Percentiles rank a stretch among this genome's conserved stretches.
Evolutionary conservation across 805 yeast genomes (phyloP).

Genomic region (Cyberlindnera xishuangbannaensis): DNA sequence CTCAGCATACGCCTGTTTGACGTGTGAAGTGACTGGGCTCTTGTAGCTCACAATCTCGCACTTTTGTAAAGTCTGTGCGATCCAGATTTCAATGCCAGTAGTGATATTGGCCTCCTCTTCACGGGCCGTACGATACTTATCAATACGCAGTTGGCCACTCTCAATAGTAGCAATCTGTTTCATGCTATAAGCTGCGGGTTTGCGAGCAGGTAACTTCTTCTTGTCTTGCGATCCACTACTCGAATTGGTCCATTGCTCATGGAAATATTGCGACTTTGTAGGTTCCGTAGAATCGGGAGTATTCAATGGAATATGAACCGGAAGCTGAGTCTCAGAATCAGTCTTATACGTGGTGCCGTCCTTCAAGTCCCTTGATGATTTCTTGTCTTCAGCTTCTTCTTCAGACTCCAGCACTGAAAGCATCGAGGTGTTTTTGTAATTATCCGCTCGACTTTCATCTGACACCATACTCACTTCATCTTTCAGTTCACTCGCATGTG

Average conservation of each 20-base stretch:
- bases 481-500: no score
- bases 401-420: slow-evolving; percentile 8
- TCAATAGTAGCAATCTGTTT: slow-evolving; percentile 34
- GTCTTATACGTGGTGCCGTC: slow-evolving; percentile 22
- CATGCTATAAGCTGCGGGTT: slow-evolving; percentile 29
- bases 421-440: slow-evolving; percentile 12
- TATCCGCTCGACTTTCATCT: not conserved
- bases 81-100: slow-evolving; percentile 56
- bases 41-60: slow-evolving; percentile 25
- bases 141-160: slow-evolving; percentile 37
- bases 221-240: not conserved
- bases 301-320: slow-evolving; percentile 22
- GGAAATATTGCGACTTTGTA: slow-evolving; percentile 7
- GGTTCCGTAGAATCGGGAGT: slow-evolving; percentile 10
- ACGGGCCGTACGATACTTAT: slow-evolving; percentile 37
- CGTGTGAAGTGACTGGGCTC: slow-evolving; percentile 33
- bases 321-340: slow-evolving; percentile 17
- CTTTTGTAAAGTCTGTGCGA: slow-evolving; percentile 30
- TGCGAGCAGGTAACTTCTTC: slow-evolving; percentile 4
- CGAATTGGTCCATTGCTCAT: slow-evolving; percentile 8
- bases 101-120: slow-evolving; percentile 39
- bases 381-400: slow-evolving; percentile 1
- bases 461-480: no score
- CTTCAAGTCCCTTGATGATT: not conserved
- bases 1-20: slow-evolving; percentile 59